Percentiles rank a stretch among this genome's conserved stretches.
Evolutionary conservation across 1,284 basidiomycete species (phyloP).

Genomic region (Marasmius sp.): DNA sequence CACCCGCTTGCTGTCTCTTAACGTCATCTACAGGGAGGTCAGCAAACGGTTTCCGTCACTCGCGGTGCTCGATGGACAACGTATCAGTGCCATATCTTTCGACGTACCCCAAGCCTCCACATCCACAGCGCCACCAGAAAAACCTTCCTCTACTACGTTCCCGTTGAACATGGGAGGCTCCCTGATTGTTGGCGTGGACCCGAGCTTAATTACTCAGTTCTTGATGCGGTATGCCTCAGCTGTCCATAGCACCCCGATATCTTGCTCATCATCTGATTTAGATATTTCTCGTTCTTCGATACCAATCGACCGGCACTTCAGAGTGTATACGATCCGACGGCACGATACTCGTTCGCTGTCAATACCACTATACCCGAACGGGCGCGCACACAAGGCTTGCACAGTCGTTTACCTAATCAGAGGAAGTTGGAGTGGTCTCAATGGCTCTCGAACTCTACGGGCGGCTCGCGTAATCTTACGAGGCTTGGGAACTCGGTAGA

Average conservation of each 20-base stretch:
- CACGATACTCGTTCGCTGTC: constrained; percentile 87
- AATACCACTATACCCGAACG: constrained; percentile 81
- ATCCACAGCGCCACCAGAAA: constrained; percentile 35
- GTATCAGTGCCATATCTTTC: constrained; percentile 74
- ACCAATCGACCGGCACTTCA: constrained; percentile 66
- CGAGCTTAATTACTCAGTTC: constrained; percentile 70
- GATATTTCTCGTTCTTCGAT: constrained; percentile 88
- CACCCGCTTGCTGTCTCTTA: constrained; percentile 6
- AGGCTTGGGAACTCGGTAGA: constrained; percentile 62
- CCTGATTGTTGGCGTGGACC: constrained; percentile 76
- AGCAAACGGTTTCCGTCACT: constrained; percentile 68
- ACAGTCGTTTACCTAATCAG: constrained; percentile 76
- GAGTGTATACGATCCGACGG: constrained; percentile 78
- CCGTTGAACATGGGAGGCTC: constrained; percentile 72
- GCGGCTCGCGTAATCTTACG: constrained; percentile 78
- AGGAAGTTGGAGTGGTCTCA: constrained; percentile 72
- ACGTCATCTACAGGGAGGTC: constrained; percentile 54
- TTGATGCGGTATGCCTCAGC: constrained; percentile 62
- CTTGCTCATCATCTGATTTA: constrained; percentile 28
- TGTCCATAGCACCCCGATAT: constrained; percentile 7
- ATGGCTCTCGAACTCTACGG: constrained; percentile 58
- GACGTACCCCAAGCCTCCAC: constrained; percentile 55
- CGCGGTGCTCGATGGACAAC: constrained; percentile 73
- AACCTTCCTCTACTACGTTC: constrained; percentile 62
- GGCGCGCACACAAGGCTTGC: constrained; percentile 65